Evolutionary conservation across 768 basidiomycete genomes (phyloP).

Genomic region (Pisolithus tinctorius): DNA sequence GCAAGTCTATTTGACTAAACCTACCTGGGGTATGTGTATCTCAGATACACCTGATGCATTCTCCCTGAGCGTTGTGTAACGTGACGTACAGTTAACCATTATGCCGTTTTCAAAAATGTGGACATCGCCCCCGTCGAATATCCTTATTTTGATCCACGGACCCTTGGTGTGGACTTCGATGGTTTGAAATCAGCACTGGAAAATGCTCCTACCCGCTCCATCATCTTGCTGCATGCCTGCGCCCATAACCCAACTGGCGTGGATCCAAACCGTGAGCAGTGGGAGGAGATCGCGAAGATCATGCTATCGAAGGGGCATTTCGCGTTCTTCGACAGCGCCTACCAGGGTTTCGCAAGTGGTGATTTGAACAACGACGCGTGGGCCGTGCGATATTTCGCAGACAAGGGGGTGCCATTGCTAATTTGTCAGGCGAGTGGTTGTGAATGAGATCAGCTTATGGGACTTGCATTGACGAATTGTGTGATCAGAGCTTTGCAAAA

Average conservation of each 20-base stretch:
- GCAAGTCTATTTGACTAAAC: conserved; percentile 79
- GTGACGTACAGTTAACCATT: conserved; percentile 63
- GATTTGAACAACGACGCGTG: conserved; percentile 87
- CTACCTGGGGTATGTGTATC: conserved; percentile 79
- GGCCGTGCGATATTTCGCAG: conserved; percentile 85
- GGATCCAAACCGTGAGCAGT: conserved; percentile 85
- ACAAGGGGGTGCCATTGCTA: conserved; percentile 65
- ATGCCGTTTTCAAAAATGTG: conserved; percentile 85
- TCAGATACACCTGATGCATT: neutral
- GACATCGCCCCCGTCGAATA: conserved; percentile 84
- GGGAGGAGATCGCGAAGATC: conserved; percentile 68
- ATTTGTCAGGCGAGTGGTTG: conserved; percentile 71
- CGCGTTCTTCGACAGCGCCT: conserved; percentile 93
- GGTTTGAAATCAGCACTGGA: conserved; percentile 58
- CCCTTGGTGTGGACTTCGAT: conserved; percentile 76
- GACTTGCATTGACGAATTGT: conserved; percentile 6
- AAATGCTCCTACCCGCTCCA: conserved; percentile 65
- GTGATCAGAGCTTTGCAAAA: conserved; percentile 85
- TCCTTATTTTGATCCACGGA: conserved; percentile 90
- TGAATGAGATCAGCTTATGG: neutral
- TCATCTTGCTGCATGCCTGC: conserved; percentile 89
- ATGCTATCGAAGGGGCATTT: conserved; percentile 73
- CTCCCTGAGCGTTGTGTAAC: neutral
- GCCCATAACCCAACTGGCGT: conserved; percentile 98
- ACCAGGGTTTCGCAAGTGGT: conserved; percentile 95